Evolutionary conservation across 1,284 basidiomycete species (phyloP), one percentile per base, ranked within the genome.

Genomic region (Ceratobasidium theobromae): DNA sequence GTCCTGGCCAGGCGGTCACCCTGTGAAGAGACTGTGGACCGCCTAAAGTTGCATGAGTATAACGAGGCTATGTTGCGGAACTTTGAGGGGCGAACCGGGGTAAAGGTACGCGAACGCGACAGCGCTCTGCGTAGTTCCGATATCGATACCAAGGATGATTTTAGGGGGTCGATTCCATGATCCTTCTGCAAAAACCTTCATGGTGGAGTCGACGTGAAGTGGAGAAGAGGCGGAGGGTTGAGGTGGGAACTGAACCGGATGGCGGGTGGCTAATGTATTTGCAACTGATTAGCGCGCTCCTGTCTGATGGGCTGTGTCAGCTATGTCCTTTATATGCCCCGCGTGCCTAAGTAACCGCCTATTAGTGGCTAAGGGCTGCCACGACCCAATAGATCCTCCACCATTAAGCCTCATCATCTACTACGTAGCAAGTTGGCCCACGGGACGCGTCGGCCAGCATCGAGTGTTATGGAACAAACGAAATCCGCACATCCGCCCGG

Each of bases 1-100:
- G 68, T 11, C 57, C 66, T 25, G 68, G 68, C 68, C 68, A 69
- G 18, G 64, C 33, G 23, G 23, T 48, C 6, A 69, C 66, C 9
- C 57, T 43, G 21, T 65, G 62, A 27, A 65, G 30, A 1, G 48
- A 23, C 30, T 62, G 58, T 14, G 33, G 32, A 1, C n/a, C 43
- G 11, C 62, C 51, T 65, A 12, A 14, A 5, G 9, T 16, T 8
- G 35, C 35, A 6, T 6, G 8, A 8, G 35, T 6, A 6, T 8
- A 8, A 6, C 5, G 43, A 11, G 18, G 18, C 9, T 45, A 8
- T n/a, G 9, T 8, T 6, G 35, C 35, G 6, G 8, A 16, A 8
- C 8, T 11, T 5, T 9, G 5, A 45, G 18, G 8, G 9, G 6
- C 18, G 18, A 11, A 45, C 18, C 18, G 6, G 5, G 5, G 5